Base-by-base conservation (phyloP, 2,329 filamentous ascomycete species). In the Ceratocystis colombiana region DNA sequence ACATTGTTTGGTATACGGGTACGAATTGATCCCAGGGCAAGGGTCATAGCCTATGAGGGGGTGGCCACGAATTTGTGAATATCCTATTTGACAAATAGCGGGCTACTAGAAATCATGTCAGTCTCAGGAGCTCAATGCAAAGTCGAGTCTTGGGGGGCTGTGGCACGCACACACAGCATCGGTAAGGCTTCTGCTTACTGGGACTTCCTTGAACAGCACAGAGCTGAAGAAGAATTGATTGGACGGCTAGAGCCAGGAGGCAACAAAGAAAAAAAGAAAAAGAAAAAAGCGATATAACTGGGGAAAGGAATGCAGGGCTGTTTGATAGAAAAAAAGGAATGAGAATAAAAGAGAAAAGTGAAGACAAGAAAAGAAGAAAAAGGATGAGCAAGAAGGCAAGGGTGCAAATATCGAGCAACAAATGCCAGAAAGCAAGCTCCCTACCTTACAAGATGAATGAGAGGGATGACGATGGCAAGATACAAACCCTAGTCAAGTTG, bases 1-100 rank as follows among this genome's bases (percentile, higher is more conserved):
- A 73, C 83, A 83, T 81, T 81, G 81, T 68, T 20, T 33, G 30
- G 28, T 59, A 30, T 59, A 37, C 28, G 28, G 53, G 53, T n/a
- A 25, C 28, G 30, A 28, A n/a, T 33, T 30, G 8, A 30, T 59
- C 28, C 55, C 28, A 59, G 55, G 55, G 55, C 55, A 59, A 59
- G 55, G 55, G 55, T 59, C 28, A n/a, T 59, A 59, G 55, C 15
- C 55, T 59, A 37, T 59, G 55, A 59, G 55, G 55, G 55, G 55
- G 55, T 59, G 28, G 55, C 55, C 55, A 37, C 41, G 37, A 53
- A 64, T 44, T 41, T 62, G 59, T 44, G 22, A 62, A 45, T 62
- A 25, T 33, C 33, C 59, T 62, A 22, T 62, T 22, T 62, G 55
- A 30, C 55, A 59, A n/a, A 37, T 30, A 17, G 55, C 15, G 17